These are phyloP conservation scores for Paramecium bursaria DNA, from an alignment of 73 alveolate species.

Conservation along the genomic window DNA sequence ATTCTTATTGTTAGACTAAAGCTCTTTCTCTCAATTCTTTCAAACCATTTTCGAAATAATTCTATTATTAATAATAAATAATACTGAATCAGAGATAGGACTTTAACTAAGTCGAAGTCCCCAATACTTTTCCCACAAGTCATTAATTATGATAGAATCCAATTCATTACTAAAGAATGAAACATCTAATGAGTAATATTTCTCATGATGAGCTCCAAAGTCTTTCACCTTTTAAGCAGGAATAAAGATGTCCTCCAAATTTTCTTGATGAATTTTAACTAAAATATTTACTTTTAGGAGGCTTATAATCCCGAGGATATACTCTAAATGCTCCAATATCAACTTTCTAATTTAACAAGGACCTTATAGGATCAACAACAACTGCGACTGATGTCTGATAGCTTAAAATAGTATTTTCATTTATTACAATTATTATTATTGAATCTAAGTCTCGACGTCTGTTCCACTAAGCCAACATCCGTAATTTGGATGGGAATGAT, in stretches of 20 bases:
- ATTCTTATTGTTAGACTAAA: too few species aligned
- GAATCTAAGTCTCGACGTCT: slow-evolving; percentile 83
- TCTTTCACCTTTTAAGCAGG: slow-evolving; percentile 53
- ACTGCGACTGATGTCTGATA: slow-evolving; percentile 60
- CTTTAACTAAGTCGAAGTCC: too few species aligned
- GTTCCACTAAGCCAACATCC: slow-evolving; percentile 99
- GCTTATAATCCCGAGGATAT: slow-evolving; percentile 60
- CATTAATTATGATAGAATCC: too few species aligned
- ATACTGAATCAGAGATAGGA: too few species aligned
- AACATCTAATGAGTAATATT: too few species aligned
- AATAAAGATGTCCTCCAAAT: not conserved
- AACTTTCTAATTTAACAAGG: slow-evolving; percentile 61
- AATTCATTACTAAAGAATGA: too few species aligned
- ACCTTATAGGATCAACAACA: slow-evolving; percentile 72
- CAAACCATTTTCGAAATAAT: too few species aligned
- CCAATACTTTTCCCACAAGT: too few species aligned
- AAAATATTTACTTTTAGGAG: not conserved
- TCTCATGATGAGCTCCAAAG: slow-evolving; percentile 47
- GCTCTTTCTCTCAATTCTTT: too few species aligned
- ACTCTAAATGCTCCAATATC: slow-evolving; percentile 70
- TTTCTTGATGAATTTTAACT: too few species aligned
- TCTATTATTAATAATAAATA: too few species aligned
- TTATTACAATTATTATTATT: slow-evolving; percentile 61
- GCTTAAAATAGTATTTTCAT: too few species aligned
- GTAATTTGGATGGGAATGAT: slow-evolving; percentile 99